These are phyloP conservation scores for Entoloma clypeatum DNA, from an alignment of 1,284 basidiomycete genomes.

Conservation along the genomic window DNA sequence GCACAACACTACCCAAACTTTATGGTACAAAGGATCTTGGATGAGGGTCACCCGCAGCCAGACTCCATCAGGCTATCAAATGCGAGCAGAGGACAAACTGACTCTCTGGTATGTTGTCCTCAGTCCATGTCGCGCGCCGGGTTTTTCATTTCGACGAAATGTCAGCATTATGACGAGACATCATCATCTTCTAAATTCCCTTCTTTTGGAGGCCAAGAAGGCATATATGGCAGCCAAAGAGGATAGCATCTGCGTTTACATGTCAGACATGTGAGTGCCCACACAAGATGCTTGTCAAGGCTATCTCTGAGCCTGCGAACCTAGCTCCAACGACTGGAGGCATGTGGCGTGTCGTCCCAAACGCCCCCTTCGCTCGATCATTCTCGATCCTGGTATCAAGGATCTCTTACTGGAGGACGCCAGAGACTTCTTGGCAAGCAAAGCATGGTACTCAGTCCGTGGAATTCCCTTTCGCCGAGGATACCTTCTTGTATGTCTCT, in stretches of 20 bases:
- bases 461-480: conserved; percentile 73
- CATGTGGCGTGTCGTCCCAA: conserved; percentile 57
- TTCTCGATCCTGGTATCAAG: conserved; percentile 63
- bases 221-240: conserved; percentile 48
- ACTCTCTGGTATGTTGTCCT: conserved; percentile 33
- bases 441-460: conserved; percentile 63
- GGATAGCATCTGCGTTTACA: conserved; percentile 52
- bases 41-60: conserved; percentile 40
- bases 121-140: neutral
- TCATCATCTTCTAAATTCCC: conserved; percentile 42
- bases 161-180: conserved; percentile 49
- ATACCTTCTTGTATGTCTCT: conserved; percentile 55
- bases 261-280: conserved; percentile 42
- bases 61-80: conserved; percentile 32
- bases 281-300: neutral
- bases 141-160: neutral
- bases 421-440: conserved; percentile 60
- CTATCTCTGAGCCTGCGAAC: neutral
- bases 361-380: conserved; percentile 59
- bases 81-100: conserved; percentile 30
- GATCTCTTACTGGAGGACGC: conserved; percentile 64
- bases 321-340: conserved; percentile 45
- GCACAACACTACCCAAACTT: conserved; percentile 36
- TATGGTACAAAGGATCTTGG: conserved; percentile 51
- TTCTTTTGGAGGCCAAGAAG: conserved; percentile 56